phyloP scores from a whole-genome alignment of 2,329 filamentous ascomycete species.

The Trichophyton benhamiae region DNA sequence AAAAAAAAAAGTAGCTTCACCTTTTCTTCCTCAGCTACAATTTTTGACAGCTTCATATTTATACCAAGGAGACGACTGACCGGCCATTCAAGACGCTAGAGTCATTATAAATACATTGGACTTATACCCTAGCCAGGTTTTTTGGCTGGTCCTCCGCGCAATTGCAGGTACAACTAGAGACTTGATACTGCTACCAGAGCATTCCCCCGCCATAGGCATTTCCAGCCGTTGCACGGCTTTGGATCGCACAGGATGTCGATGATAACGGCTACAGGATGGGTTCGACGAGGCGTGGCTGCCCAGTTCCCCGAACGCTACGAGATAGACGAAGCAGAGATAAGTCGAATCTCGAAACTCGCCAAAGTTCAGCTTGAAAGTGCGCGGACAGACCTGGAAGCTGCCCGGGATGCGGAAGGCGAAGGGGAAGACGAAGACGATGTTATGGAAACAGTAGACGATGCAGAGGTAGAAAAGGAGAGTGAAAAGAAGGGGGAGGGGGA shows the following conservation, averaged over 20 bases:
- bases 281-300: slow-evolving; percentile 62
- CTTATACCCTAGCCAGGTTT: not conserved
- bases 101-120: not conserved
- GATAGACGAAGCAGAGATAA: slow-evolving; percentile 63
- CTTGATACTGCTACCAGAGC: not conserved
- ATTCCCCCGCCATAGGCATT: not conserved
- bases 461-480: slow-evolving; percentile 13
- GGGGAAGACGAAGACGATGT: slow-evolving; percentile 28
- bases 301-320: slow-evolving; percentile 64
- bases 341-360: slow-evolving; percentile 61
- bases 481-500: slow-evolving; percentile 14
- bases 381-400: slow-evolving; percentile 68
- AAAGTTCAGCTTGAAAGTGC: slow-evolving; percentile 82
- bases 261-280: slow-evolving; percentile 67
- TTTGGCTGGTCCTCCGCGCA: not conserved
- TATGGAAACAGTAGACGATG: slow-evolving; percentile 15
- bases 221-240: not conserved
- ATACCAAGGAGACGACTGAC: not conserved
- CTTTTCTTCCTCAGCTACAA: not conserved
- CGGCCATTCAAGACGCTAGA: not conserved
- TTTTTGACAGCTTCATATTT: not conserved
- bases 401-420: slow-evolving; percentile 40
- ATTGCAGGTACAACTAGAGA: not conserved
- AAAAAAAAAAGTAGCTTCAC: not conserved
- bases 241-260: slow-evolving; percentile 37